Evolutionary conservation across 192 early-diverging fungal species (phyloP), one percentile per base, ranked within the genome.

Genomic region (Obelidium mucronatum): DNA sequence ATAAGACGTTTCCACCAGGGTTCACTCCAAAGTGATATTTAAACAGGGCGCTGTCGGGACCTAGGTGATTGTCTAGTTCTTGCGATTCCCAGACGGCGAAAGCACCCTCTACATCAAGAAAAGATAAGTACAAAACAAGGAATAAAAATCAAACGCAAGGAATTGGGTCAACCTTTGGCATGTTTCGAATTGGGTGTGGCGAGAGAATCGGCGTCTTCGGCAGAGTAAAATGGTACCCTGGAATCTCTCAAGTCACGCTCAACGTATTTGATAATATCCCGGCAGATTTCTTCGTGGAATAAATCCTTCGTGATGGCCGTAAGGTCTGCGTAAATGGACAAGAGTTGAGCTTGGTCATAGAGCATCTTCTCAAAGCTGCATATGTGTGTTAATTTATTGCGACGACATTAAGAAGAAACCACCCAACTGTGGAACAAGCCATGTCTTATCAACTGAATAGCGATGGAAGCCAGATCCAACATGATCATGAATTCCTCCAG

Each of bases 271-370:
- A 89, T 34, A 58, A 91, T 91, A 44, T 90, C 90, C 11, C 74
- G 64, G 0, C 76, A 81, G 24, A 80, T 44, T 17, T 31, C 54
- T 11, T 83, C 86, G 79, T 75, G 84, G 28, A 80, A 51, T 0
- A 69, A 11, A 26, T 91, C 79, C 42, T 84, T 78, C 1, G 84
- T 89, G 19, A 90, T 73, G 15, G 72, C 58, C 74, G 81, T 89
- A 0, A 77, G 74, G 24, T 81, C 81, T 6, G 76, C 42, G 68
- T 86, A 91, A 2, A 81, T 73, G 15, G 78, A 75, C 2, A 86
- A 67, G 3, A 91, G 79, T 75, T 91, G 90, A 5, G 85, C 90
- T 85, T 91, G 89, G 80, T 91, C 90, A 64, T 91, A 91, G 15
- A 91, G 83, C 90, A 91, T 91, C 60, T 91, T 90, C 53, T 91